These are phyloP conservation scores for Zygosaccharomyces pseudorouxii DNA, from an alignment of 805 yeast species.

Conservation along the genomic window DNA sequence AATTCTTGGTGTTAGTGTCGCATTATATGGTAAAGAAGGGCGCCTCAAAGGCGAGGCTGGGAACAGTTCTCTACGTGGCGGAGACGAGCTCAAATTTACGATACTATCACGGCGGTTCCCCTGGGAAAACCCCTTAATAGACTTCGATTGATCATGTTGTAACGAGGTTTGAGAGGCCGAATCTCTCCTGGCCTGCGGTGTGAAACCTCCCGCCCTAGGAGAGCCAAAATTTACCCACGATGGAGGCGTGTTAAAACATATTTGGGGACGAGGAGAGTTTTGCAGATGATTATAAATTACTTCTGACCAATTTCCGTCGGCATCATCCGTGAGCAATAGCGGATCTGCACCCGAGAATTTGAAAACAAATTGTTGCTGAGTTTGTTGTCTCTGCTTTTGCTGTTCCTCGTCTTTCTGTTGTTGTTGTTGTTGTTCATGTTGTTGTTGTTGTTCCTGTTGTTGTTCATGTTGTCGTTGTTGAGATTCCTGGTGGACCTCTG, in stretches of 20 bases:
- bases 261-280: slow-evolving; percentile 18
- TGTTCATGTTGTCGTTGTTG: background rate
- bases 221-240: slow-evolving; percentile 29
- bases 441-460: background rate
- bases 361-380: slow-evolving; percentile 27
- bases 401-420: slow-evolving; percentile 6
- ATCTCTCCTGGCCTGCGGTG: slow-evolving; percentile 14
- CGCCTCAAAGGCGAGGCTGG: slow-evolving; percentile 2
- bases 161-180: slow-evolving; percentile 6
- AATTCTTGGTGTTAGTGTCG: background rate
- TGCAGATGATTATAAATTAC: slow-evolving; percentile 18
- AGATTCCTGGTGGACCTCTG: background rate
- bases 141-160: slow-evolving; percentile 3
- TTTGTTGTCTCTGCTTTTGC: slow-evolving; percentile 8
- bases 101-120: background rate
- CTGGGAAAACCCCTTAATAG: slow-evolving; percentile 1
- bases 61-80: slow-evolving; percentile 6
- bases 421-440: slow-evolving; percentile 2
- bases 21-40: slow-evolving; percentile 6
- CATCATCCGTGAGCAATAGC: slow-evolving; percentile 29
- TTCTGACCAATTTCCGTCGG: slow-evolving; percentile 24
- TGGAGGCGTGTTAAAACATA: slow-evolving; percentile 30
- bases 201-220: slow-evolving; percentile 18
- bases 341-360: slow-evolving; percentile 34
- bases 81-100: slow-evolving; percentile 3